Conservation (phyloP, 2,329 filamentous ascomycete species). For the Phialophora expanda region DNA sequence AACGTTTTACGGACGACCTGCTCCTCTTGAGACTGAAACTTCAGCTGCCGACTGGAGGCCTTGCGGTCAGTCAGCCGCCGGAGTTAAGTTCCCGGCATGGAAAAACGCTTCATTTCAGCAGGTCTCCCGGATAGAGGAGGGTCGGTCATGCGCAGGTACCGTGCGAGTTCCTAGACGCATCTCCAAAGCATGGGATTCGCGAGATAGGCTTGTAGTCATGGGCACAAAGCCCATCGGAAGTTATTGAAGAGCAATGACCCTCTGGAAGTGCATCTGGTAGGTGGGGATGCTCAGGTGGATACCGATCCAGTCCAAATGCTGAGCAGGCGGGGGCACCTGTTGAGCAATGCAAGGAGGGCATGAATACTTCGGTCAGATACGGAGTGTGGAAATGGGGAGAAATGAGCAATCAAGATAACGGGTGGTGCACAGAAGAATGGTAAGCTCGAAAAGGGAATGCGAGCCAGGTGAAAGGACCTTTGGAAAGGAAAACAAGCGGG, state of each 20-base stretch:
- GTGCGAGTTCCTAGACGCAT: neutral
- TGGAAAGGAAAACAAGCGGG: neutral
- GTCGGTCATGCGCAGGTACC: neutral
- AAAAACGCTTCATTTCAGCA: neutral
- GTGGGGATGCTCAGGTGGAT: neutral
- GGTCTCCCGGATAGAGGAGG: neutral
- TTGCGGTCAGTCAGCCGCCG: neutral
- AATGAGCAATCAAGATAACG: neutral
- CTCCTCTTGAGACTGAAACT: neutral
- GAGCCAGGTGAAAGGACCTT: neutral
- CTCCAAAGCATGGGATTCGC: neutral
- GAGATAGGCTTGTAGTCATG: neutral
- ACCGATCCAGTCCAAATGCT: neutral
- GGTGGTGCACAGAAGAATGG: neutral
- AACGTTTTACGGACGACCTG: neutral
- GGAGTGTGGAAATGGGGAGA: neutral
- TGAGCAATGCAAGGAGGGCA: neutral
- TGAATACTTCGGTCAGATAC: neutral
- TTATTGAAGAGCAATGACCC: neutral
- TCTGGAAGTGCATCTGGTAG: neutral
- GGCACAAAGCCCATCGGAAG: neutral
- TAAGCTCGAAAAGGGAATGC: neutral
- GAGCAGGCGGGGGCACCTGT: neutral
- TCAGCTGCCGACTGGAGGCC: slow-evolving; percentile 7
- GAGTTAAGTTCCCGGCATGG: neutral